Evolutionary conservation across 495 filamentous ascomycete genomes (phyloP).

Genomic region (Penicillium chermesinum): DNA sequence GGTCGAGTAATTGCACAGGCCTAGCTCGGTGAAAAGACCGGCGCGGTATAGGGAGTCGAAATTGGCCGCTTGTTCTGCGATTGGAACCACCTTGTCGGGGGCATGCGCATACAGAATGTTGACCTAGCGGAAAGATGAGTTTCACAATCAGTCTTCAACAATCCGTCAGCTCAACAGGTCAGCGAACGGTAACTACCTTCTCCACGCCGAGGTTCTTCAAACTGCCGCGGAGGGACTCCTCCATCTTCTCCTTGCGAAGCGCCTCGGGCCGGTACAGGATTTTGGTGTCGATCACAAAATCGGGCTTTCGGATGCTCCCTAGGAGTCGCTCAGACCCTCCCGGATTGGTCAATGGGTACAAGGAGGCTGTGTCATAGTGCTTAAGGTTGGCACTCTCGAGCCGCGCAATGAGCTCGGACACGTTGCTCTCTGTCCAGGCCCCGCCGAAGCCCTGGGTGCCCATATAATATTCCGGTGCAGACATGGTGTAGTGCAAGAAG

Average conservation of each 20-base stretch:
- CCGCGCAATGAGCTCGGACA: conserved; percentile 2
- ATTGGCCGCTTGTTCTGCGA: conserved; percentile 13
- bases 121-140: conserved; percentile 7
- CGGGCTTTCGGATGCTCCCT: neutral
- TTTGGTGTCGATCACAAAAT: conserved; percentile 16
- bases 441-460: conserved; percentile 12
- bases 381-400: conserved; percentile 7
- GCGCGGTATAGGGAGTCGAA: conserved; percentile 9
- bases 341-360: conserved; percentile 12
- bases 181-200: too few species aligned
- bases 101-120: conserved; percentile 14
- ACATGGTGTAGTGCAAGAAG: too few species aligned
- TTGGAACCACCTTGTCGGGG: conserved; percentile 8
- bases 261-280: conserved; percentile 10
- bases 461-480: conserved; percentile 9
- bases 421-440: conserved; percentile 9
- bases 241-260: conserved; percentile 9
- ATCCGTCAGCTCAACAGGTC: too few species aligned
- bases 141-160: too few species aligned
- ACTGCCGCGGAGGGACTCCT: conserved; percentile 6
- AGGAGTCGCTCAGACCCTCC: conserved; percentile 10
- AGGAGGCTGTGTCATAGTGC: conserved; percentile 14
- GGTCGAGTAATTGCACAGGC: conserved; percentile 15
- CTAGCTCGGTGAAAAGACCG: conserved; percentile 7
- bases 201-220: conserved; percentile 5